Evolutionary conservation across 2,329 filamentous ascomycete species (phyloP).

Genomic region (Colletotrichum sp.): DNA sequence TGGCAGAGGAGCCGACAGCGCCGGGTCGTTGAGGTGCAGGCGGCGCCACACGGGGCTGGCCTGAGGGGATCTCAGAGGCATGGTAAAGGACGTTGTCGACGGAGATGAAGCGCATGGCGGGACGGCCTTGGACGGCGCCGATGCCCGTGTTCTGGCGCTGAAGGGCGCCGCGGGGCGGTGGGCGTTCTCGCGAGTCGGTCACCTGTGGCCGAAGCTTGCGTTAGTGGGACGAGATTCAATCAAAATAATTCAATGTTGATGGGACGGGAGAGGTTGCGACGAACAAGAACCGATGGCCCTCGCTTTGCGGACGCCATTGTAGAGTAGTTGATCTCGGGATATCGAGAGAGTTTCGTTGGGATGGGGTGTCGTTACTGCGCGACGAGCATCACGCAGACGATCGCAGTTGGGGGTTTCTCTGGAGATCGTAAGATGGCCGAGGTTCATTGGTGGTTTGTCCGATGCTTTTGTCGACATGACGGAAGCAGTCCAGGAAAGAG

Average conservation of each 20-base stretch:
- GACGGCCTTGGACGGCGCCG: conserved; percentile 30
- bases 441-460: conserved; percentile 1
- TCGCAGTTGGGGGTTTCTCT: not conserved
- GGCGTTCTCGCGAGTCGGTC: conserved; percentile 43
- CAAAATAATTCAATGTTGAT: not conserved
- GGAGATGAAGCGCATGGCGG: conserved; percentile 76
- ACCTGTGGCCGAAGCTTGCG: conserved; percentile 30
- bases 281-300: conserved; percentile 66
- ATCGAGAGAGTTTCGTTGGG: not conserved
- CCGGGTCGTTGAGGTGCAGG: conserved; percentile 56
- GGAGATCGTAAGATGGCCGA: not conserved
- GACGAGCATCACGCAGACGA: not conserved
- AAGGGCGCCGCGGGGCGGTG: conserved; percentile 33
- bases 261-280: conserved; percentile 19
- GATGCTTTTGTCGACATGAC: not conserved
- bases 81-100: conserved; percentile 97
- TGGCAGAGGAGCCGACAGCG: conserved; percentile 39
- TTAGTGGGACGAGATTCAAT: conserved; percentile 5
- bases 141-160: conserved; percentile 37
- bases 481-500: conserved; percentile 15
- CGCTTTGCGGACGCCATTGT: conserved; percentile 55
- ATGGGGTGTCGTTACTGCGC: not conserved
- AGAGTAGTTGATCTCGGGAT: not conserved
- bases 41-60: conserved; percentile 77
- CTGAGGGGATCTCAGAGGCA: conserved; percentile 92